Percentiles rank a stretch among this genome's conserved stretches.
These are phyloP conservation scores for Scenedesmus sp. DNA, from an alignment of 163 green algal species.

Conservation along the genomic window DNA sequence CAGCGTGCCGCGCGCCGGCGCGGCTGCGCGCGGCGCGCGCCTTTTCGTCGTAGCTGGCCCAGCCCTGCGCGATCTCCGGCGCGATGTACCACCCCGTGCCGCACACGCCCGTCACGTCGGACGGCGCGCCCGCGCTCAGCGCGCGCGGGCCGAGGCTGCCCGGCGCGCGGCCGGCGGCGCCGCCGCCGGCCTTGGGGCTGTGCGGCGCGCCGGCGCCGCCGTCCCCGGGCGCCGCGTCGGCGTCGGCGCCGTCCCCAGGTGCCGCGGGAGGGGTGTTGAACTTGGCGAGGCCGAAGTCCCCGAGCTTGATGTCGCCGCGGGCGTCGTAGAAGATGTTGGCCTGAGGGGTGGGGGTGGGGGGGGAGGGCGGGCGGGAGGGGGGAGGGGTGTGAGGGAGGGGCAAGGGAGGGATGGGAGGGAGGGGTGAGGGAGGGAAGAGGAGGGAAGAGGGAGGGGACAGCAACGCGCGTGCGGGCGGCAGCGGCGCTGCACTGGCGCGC, in stretches of 20 bases:
- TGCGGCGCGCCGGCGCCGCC: background rate
- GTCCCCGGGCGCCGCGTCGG: background rate
- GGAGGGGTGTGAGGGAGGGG: too few species aligned
- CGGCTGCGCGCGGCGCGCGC: too few species aligned
- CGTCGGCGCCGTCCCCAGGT: background rate
- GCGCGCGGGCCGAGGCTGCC: background rate
- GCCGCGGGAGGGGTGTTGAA: background rate
- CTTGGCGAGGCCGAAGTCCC: constrained; percentile 84
- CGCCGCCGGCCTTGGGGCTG: background rate
- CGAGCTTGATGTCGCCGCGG: constrained; percentile 89
- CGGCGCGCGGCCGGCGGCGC: background rate
- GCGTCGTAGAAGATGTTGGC: constrained; percentile 92
- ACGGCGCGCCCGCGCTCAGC: constrained; percentile 9
- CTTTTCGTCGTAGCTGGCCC: constrained; percentile 83
- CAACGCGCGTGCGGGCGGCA: too few species aligned
- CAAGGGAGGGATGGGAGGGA: too few species aligned
- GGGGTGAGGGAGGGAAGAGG: too few species aligned
- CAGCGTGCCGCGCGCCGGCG: too few species aligned
- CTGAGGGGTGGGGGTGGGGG: too few species aligned
- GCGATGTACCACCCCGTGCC: constrained; percentile 86
- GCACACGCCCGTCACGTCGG: constrained; percentile 71
- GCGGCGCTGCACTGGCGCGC: too few species aligned
- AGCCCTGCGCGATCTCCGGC: constrained; percentile 87
- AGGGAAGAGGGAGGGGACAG: too few species aligned
- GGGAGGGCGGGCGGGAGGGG: too few species aligned